Conservation (phyloP, 1,284 basidiomycete genomes). For the Ceratobasidium theobromae region DNA sequence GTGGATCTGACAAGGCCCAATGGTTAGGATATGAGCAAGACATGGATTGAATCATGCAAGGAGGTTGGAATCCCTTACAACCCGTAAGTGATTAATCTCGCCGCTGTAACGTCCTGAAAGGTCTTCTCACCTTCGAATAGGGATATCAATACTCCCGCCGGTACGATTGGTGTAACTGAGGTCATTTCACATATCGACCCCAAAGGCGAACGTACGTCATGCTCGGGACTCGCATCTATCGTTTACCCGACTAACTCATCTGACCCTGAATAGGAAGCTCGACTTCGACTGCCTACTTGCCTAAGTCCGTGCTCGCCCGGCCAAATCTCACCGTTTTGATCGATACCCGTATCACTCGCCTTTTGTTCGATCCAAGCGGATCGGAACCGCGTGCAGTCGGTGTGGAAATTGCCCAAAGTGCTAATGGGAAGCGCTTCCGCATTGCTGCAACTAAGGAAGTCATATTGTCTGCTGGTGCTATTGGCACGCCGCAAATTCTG, state of each 20-base stretch:
- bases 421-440: constrained; percentile 38
- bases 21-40: constrained; percentile 24
- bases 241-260: background rate
- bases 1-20: too few species aligned
- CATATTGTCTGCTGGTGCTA: constrained; percentile 35
- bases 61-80: constrained; percentile 39
- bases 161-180: constrained; percentile 40
- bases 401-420: constrained; percentile 41
- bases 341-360: constrained; percentile 40
- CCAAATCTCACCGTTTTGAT: constrained; percentile 49
- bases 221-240: background rate
- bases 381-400: constrained; percentile 39
- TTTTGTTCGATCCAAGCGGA: constrained; percentile 33
- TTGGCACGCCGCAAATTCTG: constrained; percentile 36
- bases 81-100: constrained; percentile 35
- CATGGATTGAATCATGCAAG: constrained; percentile 35
- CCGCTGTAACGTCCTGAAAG: background rate
- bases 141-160: constrained; percentile 42
- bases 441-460: constrained; percentile 46
- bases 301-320: constrained; percentile 42
- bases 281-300: constrained; percentile 47
- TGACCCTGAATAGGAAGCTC: constrained; percentile 42
- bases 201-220: constrained; percentile 43
- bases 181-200: constrained; percentile 42
- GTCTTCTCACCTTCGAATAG: constrained; percentile 35